These are phyloP conservation scores for Stellera chamaejasme DNA, from an alignment of 345 rosid species.

Conservation along the genomic window DNA sequence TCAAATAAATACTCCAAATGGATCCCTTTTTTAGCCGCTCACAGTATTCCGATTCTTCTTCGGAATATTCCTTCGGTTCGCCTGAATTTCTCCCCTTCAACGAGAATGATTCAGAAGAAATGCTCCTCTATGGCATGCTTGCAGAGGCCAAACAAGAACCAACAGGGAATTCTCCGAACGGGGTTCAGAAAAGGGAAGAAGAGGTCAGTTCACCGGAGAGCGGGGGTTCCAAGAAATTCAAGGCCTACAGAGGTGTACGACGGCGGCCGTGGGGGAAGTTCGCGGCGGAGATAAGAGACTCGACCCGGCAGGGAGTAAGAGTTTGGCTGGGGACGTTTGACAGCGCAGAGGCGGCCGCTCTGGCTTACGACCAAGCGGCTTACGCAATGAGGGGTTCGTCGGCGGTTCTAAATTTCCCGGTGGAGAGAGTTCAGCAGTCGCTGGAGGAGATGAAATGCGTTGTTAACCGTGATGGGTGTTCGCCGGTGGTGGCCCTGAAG, in stretches of 20 bases:
- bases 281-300: constrained; percentile 77
- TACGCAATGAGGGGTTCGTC: constrained; percentile 55
- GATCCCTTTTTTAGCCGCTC: constrained; percentile 34
- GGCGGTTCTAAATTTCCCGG: constrained; percentile 51
- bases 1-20: constrained; percentile 22
- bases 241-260: constrained; percentile 61
- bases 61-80: constrained; percentile 49
- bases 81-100: constrained; percentile 66
- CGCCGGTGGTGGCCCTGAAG: constrained; percentile 86
- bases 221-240: constrained; percentile 29
- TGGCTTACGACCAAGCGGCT: constrained; percentile 73
- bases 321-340: constrained; percentile 77
- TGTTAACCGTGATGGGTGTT: constrained; percentile 35
- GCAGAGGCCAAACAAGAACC: constrained; percentile 32
- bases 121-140: constrained; percentile 67
- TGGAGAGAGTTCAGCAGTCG: constrained; percentile 60
- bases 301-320: constrained; percentile 48
- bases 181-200: constrained; percentile 28
- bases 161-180: constrained; percentile 7
- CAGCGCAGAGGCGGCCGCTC: constrained; percentile 68
- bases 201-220: constrained; percentile 35
- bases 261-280: constrained; percentile 79
- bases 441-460: constrained; percentile 43
- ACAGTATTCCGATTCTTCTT: constrained; percentile 37
- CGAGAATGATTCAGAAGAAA: constrained; percentile 90